Base-by-base conservation (phyloP, 192 early-diverging fungal species). In the Gaertneriomyces sp. region DNA sequence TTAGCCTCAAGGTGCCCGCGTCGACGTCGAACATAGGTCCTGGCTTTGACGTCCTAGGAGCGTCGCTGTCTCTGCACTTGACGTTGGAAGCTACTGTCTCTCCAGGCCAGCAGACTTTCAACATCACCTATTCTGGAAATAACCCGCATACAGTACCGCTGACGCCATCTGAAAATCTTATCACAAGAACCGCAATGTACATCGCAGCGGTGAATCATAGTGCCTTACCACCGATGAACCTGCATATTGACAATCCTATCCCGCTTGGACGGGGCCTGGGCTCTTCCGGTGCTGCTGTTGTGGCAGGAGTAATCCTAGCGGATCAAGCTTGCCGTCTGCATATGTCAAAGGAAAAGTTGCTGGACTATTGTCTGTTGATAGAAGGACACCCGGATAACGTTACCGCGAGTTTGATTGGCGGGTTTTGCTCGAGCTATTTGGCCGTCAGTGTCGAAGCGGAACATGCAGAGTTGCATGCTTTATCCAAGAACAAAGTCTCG, bases 301-400 rank as follows among this genome's bases (percentile, higher is more conserved):
- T 99, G 0, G 93, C 92, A 16, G 97, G 95, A 47, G 90, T 94
- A 9, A 64, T 90, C 9, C 71, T 98, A 47, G 97, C 92, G 19
- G 79, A 95, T 64, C 81, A 82, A 25, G 77, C 88, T 6, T 90
- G 89, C 49, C 63, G 79, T 11, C 81, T 98, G 45, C 63, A 73
- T 5, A 76, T 97, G 73, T 65, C 75, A 6, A 76, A 82, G 46
- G 87, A 93, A 63, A 83, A 91, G 44, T 81, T 98, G 79, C 81
- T 99, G 17, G 96, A 99, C 70, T 95, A 87, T 58, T 91, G 88
- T 63, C 69, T 95, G 65, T 85, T 90, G 80, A 89, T 97, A 17
- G 97, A 99, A 77, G 90, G 91, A 53, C 97, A 99, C 68, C 97
- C 97, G 2, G 97, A 99, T 62, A 99, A 99, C 75, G 91, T 96